Conservation (phyloP, 768 basidiomycete species). For the Vararia minispora region DNA sequence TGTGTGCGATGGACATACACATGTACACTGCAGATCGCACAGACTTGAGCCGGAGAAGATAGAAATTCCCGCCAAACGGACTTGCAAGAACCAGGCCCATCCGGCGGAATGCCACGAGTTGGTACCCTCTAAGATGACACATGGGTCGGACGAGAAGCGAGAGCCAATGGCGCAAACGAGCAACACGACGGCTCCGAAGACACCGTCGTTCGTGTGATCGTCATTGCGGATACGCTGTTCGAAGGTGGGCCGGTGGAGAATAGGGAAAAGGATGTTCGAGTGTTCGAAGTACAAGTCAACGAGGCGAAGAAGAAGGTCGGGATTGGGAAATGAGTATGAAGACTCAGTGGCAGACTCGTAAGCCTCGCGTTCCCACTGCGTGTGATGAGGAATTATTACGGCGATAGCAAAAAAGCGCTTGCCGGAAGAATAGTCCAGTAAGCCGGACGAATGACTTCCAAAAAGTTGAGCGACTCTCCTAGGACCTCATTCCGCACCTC, state of each 20-base stretch:
- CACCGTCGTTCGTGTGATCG: constrained; percentile 28
- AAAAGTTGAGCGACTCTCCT: no score
- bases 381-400: no score
- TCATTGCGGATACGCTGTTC: constrained; percentile 25
- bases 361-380: no score
- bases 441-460: no score
- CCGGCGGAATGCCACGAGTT: constrained; percentile 23
- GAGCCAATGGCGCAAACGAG: constrained; percentile 40
- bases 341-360: no score
- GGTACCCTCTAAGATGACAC: constrained; percentile 26
- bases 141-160: constrained; percentile 39
- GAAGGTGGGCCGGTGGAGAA: constrained; percentile 39
- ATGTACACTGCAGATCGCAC: constrained; percentile 56
- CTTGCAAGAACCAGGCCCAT: constrained; percentile 45
- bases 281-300: constrained; percentile 38
- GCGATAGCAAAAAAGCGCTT: no score
- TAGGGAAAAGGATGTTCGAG: constrained; percentile 30
- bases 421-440: no score
- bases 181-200: constrained; percentile 35
- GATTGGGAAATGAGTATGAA: constrained; percentile 20
- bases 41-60: constrained; percentile 46
- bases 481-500: no score
- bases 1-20: no score
- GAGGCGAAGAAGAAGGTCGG: constrained; percentile 28
- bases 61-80: constrained; percentile 47